Conservation (phyloP, 2,329 filamentous ascomycete genomes). For the Colletotrichum lentis region DNA sequence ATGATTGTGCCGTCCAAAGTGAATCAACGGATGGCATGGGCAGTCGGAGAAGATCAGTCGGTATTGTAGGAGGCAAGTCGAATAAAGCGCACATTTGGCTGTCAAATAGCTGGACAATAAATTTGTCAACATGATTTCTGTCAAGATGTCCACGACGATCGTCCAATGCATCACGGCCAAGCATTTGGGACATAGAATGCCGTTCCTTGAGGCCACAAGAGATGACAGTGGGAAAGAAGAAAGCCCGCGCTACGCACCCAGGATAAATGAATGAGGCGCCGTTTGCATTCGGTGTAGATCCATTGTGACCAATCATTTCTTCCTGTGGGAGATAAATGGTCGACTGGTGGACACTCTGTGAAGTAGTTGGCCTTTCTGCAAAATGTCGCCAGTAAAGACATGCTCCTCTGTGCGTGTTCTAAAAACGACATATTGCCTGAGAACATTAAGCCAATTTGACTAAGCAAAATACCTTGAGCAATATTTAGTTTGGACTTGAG, state of each 20-base stretch:
- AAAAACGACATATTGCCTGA: conserved; percentile 17
- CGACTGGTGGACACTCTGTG: neutral
- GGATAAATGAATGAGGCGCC: neutral
- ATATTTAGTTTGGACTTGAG: neutral
- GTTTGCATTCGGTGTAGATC: neutral
- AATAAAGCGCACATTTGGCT: conserved; percentile 5
- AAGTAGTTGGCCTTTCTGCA: neutral
- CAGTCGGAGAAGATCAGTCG: conserved; percentile 4
- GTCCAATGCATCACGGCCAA: neutral
- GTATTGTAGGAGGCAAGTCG: conserved; percentile 10
- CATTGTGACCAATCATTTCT: neutral
- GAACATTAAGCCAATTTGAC: conserved; percentile 19
- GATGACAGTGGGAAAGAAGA: neutral
- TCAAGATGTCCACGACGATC: neutral
- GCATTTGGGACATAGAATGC: neutral
- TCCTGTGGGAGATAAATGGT: neutral
- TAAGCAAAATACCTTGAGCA: neutral
- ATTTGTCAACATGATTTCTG: neutral
- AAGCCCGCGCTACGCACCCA: neutral
- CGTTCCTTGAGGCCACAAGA: neutral
- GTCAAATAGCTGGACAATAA: neutral
- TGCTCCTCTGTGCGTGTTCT: conserved; percentile 15
- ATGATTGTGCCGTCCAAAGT: neutral
- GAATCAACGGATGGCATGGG: neutral
- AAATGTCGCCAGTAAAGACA: conserved; percentile 15